phyloP scores from a whole-genome alignment of 2,329 filamentous ascomycete genomes.

The Epichloe festucae region DNA sequence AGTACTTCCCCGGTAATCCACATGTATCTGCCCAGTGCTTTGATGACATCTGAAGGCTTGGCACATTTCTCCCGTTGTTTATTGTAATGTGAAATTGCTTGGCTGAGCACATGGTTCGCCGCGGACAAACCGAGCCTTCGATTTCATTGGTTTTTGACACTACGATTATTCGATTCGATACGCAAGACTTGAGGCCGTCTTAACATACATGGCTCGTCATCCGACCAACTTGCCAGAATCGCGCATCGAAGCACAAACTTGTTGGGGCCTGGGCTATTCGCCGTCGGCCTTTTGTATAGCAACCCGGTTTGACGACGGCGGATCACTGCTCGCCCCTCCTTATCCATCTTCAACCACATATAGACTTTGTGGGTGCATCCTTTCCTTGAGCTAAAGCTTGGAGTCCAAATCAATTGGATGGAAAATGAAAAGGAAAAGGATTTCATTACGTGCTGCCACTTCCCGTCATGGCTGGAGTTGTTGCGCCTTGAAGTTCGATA shows the following conservation, averaged over 20 bases:
- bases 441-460: background rate
- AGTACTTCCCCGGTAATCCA: background rate
- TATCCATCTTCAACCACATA: background rate
- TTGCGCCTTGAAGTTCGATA: background rate
- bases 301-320: no score
- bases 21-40: background rate
- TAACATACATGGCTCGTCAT: background rate
- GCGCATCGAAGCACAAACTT: background rate
- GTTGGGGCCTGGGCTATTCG: background rate
- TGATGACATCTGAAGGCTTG: background rate
- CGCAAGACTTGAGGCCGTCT: background rate
- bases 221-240: background rate
- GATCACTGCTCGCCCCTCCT: background rate
- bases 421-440: background rate
- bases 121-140: background rate
- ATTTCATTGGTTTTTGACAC: background rate
- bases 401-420: background rate
- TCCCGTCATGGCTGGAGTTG: no score
- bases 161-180: background rate
- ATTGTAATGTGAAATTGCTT: background rate
- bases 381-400: background rate
- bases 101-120: background rate
- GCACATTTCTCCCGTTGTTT: constrained; percentile 2
- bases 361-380: background rate
- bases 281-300: no score